A percentile compares a stretch with the other conserved stretches of the same genome.
These are phyloP conservation scores for Collybia sordida DNA, from an alignment of 768 basidiomycete species.

Conservation along the genomic window DNA sequence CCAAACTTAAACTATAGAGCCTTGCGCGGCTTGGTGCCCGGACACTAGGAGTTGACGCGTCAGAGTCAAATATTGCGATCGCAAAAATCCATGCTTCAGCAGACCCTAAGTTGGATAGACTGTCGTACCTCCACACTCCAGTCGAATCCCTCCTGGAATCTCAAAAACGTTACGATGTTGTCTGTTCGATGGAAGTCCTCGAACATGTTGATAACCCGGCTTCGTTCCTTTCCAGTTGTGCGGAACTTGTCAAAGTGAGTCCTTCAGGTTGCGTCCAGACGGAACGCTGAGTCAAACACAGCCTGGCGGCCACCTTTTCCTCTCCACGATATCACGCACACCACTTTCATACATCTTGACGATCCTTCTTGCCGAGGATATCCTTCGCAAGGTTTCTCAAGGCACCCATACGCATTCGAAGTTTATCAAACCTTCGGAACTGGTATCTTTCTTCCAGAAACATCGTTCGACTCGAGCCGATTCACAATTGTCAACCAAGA, in stretches of 20 bases:
- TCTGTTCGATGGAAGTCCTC: slow-evolving; percentile 96
- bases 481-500: slow-evolving; percentile 16
- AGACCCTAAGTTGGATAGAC: slow-evolving; percentile 60
- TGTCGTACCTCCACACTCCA: slow-evolving; percentile 65
- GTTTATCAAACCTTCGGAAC: slow-evolving; percentile 84
- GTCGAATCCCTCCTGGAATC: slow-evolving; percentile 74
- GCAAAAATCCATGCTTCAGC: slow-evolving; percentile 78
- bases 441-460: slow-evolving; percentile 76
- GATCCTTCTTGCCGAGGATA: slow-evolving; percentile 72
- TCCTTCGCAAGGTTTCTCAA: slow-evolving; percentile 74
- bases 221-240: slow-evolving; percentile 78
- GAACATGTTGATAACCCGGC: slow-evolving; percentile 96
- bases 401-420: slow-evolving; percentile 95
- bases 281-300: slow-evolving; percentile 25
- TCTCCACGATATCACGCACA: slow-evolving; percentile 90
- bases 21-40: slow-evolving; percentile 84
- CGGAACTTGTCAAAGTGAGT: slow-evolving; percentile 82
- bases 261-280: neutral
- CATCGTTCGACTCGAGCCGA: slow-evolving; percentile 33
- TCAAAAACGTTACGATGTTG: slow-evolving; percentile 77
- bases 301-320: slow-evolving; percentile 95
- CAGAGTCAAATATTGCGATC: slow-evolving; percentile 81
- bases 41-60: slow-evolving; percentile 93
- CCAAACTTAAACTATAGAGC: slow-evolving; percentile 48
- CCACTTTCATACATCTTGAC: slow-evolving; percentile 50